Evolutionary conservation across 305 asterid species (phyloP), one percentile per base, ranked within the genome.

Genomic region (Fraxinus platypoda): DNA sequence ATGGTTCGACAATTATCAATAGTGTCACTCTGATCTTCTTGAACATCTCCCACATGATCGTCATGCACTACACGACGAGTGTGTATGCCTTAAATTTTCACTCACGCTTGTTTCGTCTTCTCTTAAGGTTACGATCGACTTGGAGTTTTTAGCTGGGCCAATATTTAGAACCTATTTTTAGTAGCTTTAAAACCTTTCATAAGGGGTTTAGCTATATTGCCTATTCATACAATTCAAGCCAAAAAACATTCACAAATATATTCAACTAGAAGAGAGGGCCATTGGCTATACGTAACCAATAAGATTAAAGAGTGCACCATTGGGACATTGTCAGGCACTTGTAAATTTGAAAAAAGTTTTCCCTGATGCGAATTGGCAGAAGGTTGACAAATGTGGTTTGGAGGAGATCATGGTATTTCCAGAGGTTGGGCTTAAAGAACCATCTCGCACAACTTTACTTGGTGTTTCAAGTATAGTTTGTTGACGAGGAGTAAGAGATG

Each of bases 381-480:
- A 54, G 25, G 8, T 3, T 54, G 81, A 52, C 79, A 77, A 79
- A 62, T 78, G 74, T 83, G 77, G 87, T 26, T 31, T 80, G 34
- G 87, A 17, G 74, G 68, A 75, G 41, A 83, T 81, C 73, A 81
- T 81, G 72, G 77, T 54, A 59, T 33, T 77, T 31, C 70, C 87
- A 80, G 86, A 79, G 35, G 72, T 87, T 34, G 91, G 89, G 85
- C 91, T 87, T 73, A 54, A 54, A 76, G 66, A 83, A 64, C 68
- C 79, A 77, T 77, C 5, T 23, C 79, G 15, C 74, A 79, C 66
- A 46, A 70, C 84, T 79, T 84, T 73, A 38, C 71, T 38, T 30
- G 86, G 78, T 77, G 77, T 74, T 78, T 78, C 89, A 84, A 21
- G 82, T 46, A 79, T 82, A 81, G 79, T 83, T 54, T 76, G 59